Conservation (phyloP, 73 alveolate genomes). For the Paramecium sonneborni region DNA sequence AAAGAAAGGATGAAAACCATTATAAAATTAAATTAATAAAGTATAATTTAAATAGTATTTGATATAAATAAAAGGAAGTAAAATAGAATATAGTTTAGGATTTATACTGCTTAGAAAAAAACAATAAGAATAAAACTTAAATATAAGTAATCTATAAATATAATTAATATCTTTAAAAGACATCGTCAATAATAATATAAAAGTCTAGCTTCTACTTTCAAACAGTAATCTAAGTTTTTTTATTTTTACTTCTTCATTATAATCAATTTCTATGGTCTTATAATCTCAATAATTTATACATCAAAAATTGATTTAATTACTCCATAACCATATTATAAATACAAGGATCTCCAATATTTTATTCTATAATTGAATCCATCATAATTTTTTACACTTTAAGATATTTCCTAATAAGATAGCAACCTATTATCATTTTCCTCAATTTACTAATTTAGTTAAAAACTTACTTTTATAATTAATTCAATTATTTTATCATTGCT, state of each 20-base stretch:
- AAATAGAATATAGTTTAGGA: background rate
- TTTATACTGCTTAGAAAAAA: background rate
- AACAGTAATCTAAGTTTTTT: background rate
- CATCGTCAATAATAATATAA: constrained; percentile 17
- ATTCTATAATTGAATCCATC: background rate
- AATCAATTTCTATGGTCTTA: background rate
- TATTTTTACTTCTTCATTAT: constrained; percentile 30
- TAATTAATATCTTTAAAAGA: constrained; percentile 38
- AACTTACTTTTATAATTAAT: constrained; percentile 8
- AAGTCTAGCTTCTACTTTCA: background rate
- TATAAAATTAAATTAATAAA: background rate
- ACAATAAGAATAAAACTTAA: background rate
- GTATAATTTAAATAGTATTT: background rate
- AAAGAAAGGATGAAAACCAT: background rate
- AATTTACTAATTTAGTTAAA: background rate
- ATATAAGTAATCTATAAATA: background rate
- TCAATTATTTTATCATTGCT: constrained; percentile 40
- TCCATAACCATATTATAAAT: background rate
- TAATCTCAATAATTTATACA: background rate
- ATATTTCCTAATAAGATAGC: constrained; percentile 17
- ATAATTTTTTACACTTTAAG: background rate
- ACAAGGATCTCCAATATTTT: background rate
- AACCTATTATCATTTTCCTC: constrained; percentile 35
- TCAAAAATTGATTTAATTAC: constrained; percentile 31
- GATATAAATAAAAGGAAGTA: background rate